Conservation (phyloP, 139 green algal genomes). For the Yamagishiella unicocca region DNA sequence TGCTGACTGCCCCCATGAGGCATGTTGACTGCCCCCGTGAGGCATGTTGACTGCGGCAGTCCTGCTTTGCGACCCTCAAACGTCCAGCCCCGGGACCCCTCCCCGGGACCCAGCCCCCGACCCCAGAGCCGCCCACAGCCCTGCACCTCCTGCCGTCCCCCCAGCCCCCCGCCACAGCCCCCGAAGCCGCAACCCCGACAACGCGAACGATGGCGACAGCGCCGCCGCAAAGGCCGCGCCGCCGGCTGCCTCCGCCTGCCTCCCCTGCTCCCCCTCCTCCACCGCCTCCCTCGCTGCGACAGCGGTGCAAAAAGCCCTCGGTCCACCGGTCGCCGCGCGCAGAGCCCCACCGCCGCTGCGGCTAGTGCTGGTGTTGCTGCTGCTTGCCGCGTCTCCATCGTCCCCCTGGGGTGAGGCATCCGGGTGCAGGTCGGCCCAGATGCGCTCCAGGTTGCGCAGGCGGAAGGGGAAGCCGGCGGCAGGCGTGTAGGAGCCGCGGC, state of each 20-base stretch:
- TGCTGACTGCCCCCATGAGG: too few species aligned
- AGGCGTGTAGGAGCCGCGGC: neutral
- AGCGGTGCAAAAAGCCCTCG: neutral
- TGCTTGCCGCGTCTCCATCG: neutral
- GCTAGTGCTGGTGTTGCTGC: neutral
- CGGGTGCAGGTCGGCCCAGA: conserved; percentile 21
- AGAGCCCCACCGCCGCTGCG: neutral
- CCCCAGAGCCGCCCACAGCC: too few species aligned
- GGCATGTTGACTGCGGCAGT: too few species aligned
- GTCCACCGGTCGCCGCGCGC: neutral
- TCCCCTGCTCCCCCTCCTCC: neutral
- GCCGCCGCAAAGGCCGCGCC: neutral
- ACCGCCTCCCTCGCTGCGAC: neutral
- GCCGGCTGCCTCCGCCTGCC: neutral
- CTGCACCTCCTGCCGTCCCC: too few species aligned
- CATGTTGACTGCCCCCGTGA: too few species aligned
- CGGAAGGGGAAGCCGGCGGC: conserved; percentile 31
- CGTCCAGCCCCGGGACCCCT: too few species aligned
- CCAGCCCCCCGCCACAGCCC: too few species aligned
- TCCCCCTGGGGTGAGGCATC: neutral
- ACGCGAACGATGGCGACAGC: neutral
- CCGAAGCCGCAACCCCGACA: neutral
- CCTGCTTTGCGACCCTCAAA: too few species aligned
- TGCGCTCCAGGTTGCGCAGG: neutral
- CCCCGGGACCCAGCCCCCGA: too few species aligned